Evolutionary conservation across 805 yeast genomes (phyloP).

Genomic region (Yamadazyma olivae): DNA sequence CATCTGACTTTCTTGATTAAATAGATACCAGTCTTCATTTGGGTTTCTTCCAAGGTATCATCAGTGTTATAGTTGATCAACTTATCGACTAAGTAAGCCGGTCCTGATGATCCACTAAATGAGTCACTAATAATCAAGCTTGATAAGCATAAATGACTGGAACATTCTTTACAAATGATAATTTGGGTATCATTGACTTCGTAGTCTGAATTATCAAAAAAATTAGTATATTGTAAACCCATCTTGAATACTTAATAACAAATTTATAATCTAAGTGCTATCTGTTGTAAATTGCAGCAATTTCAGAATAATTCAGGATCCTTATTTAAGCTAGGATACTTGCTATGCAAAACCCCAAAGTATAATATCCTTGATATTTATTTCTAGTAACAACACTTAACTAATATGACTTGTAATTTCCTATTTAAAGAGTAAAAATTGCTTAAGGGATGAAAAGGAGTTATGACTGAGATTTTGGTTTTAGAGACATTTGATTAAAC

Average conservation of each 20-base stretch:
- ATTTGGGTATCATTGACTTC: conserved; percentile 36
- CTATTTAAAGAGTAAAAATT: too few species aligned
- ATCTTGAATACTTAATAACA: too few species aligned
- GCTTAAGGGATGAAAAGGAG: too few species aligned
- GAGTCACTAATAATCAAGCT: conserved; percentile 34
- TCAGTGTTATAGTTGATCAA: conserved; percentile 33
- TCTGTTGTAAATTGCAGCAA: not conserved
- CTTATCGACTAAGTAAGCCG: conserved; percentile 39
- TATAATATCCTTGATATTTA: too few species aligned
- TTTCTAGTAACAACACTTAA: too few species aligned
- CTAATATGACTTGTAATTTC: too few species aligned
- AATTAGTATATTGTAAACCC: conserved; percentile 41
- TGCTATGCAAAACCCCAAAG: too few species aligned
- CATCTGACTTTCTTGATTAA: conserved; percentile 35
- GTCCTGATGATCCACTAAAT: conserved; percentile 39
- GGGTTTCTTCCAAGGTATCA: conserved; percentile 24
- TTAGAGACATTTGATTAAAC: too few species aligned
- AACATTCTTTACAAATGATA: conserved; percentile 39
- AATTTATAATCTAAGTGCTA: too few species aligned
- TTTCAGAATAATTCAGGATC: too few species aligned
- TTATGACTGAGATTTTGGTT: too few species aligned
- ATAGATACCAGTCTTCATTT: conserved; percentile 40
- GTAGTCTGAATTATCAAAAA: conserved; percentile 34
- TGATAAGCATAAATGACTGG: conserved; percentile 38
- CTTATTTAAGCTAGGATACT: too few species aligned